Base-by-base conservation (phyloP, 2,329 filamentous ascomycete species). In the Diaporthe vexans region DNA sequence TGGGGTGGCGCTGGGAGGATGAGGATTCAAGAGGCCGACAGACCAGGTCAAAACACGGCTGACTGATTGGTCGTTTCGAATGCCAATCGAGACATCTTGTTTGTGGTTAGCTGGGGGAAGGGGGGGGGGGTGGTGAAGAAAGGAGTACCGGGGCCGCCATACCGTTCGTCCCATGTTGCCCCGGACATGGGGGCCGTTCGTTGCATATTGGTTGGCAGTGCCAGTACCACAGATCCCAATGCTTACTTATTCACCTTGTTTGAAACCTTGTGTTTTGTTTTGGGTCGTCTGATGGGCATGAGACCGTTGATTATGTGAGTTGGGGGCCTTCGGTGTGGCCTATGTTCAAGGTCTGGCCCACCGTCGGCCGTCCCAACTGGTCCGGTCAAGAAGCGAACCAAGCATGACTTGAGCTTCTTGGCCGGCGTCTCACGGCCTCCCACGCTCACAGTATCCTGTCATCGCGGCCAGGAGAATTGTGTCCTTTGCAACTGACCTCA, bases 41-140 rank as follows among this genome's bases (percentile, higher is more conserved):
- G 19, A 19, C 43, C 21, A 35, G 61, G 46, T 51, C 63, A 1
- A 24, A 29, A 35, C 21, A 54, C n/a, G 63, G 63, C 63, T 68
- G 63, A 29, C 63, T 68, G 33, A 19, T 19, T 54, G 33, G 63
- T 40, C 33, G 48, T 54, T 40, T 54, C 37, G 33, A 54, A 21
- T 40, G 54, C 13, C 29, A 68, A 54, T 9, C 37, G 35, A 51
- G 3, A 21, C 26, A 21, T 26, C 2, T 68, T 68, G 63, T 2
- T 54, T 68, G 63, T 68, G 63, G 48, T 68, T 54, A 48, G 63
- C 19, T n/a, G 63, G 46, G 33, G 29, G 61, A n/a, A n/a, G n/a
- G n/a, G n/a, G n/a, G n/a, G n/a, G n/a, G n/a, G n/a, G n/a, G n/a
- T n/a, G 6, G 17, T 43, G 37, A 13, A 6, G 9, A n/a, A 13